Base-by-base conservation (phyloP, 805 yeast genomes). In the Starmerella roubikii region DNA sequence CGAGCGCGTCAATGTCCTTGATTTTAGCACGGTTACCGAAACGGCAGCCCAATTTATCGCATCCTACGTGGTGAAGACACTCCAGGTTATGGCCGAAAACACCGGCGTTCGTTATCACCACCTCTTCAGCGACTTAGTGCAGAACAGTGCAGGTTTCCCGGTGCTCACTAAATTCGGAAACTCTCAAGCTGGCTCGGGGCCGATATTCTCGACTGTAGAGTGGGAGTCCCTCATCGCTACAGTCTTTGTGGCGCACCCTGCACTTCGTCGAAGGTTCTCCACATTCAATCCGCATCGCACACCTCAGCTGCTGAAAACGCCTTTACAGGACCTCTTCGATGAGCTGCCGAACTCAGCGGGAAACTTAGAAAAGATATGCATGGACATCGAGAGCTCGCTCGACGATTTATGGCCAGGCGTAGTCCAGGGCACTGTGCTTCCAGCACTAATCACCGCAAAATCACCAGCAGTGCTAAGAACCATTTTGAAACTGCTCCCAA, bases 1-100 rank as follows among this genome's bases (percentile, higher is more conserved):
- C 2, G 94, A 84, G 55, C 66, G 70, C 12, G 78, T 76, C 7
- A 49, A 52, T 7, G 84, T 86, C 0, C 56, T 80, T 36, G 45
- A 57, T 67, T 22, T 35, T 19, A 18, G 10, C 16, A 25, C 13
- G 19, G 23, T 39, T 13, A 6, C 25, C 20, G 13, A 11, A 12
- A 38, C 35, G 3, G 39, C 40, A 17, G 24, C 34, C 8, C 40
- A 41, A 25, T 46, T 25, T 28, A 37, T 40, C 12, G 27, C 34
- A 8, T 19, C 7, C 4, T 26, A 33, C 15, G 30, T 37, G 8
- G 30, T 44, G 23, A 37, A 44, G 23, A 29, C 42, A 19, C 29
- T 42, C 16, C 24, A 25, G 24, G 40, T 37, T 11, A 13, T 45
- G 32, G 30, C 25, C 23, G 19, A 29, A 10, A 42, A 34, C 13